phyloP scores from a whole-genome alignment of 148 eudicot genomes.

The Fagopyrum tataricum region DNA sequence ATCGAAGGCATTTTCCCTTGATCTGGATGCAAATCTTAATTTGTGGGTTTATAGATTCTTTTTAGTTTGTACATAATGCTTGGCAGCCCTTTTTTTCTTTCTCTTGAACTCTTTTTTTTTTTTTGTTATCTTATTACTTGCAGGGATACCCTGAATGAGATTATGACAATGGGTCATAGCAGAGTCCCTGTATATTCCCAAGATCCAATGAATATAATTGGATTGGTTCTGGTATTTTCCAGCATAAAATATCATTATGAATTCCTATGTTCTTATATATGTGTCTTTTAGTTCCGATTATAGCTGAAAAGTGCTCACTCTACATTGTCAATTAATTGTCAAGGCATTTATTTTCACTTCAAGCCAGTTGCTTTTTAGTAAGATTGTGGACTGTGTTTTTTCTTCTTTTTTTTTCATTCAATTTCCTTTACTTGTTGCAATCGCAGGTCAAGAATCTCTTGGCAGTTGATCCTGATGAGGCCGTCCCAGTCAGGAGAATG shows the following conservation, averaged over 20 bases:
- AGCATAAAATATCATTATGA: background rate
- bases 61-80: slow-evolving; percentile 17
- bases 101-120: slow-evolving; percentile 20
- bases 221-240: slow-evolving; percentile 61
- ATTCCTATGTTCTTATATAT: background rate
- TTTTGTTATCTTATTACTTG: background rate
- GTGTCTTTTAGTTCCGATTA: background rate
- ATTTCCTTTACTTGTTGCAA: slow-evolving; percentile 7
- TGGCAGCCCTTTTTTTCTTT: slow-evolving; percentile 16
- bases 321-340: background rate
- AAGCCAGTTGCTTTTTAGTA: background rate
- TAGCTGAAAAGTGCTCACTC: background rate
- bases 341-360: background rate
- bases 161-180: slow-evolving; percentile 93
- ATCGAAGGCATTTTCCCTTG: slow-evolving; percentile 97
- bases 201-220: slow-evolving; percentile 65
- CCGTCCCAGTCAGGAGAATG: slow-evolving; percentile 78
- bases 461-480: slow-evolving; percentile 69
- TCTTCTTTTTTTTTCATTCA: background rate
- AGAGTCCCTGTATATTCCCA: slow-evolving; percentile 85
- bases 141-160: slow-evolving; percentile 90
- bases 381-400: background rate
- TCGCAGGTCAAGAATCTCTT: slow-evolving; percentile 82
- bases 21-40: slow-evolving; percentile 94
- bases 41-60: slow-evolving; percentile 63